Base-by-base conservation (phyloP, 768 basidiomycete genomes). In the Boletales sp. region DNA sequence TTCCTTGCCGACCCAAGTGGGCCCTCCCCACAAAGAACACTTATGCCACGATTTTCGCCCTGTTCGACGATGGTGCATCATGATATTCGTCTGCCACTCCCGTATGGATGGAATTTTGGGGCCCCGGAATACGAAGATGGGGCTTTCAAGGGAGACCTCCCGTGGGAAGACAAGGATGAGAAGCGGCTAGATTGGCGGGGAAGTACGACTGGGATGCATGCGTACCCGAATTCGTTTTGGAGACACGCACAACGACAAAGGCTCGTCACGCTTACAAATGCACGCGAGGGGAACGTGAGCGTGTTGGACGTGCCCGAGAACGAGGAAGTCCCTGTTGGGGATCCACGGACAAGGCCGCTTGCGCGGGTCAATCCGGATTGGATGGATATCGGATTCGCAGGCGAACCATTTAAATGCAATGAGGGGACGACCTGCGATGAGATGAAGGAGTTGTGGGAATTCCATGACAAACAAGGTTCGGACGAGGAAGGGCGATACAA, bases 171-270 rank as follows among this genome's bases (percentile, higher is more conserved):
- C 30, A 90, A 85, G 69, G 30, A 86, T 61, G 80, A 84, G 51
- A 69, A 21, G 21, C 21, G 79, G 5, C 55, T 89, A 14, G 71
- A 81, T 36, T 90, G 89, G 89, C 74, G 89, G 38, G 89, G 89
- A 4, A 79, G 79, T 37, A 86, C 81, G 37, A 89, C 88, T 0
- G 89, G 88, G 10, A 84, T 81, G n/a, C 69, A 56, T 45, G 74
- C 78, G 34, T 59, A 67, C 14, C 47, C 60, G 2, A 47, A 55
- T 2, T 68, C 73, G 7, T 68, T 69, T 7, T 86, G 84, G 85
- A 46, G 63, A 53, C 58, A 71, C 18, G 69, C 74, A 8, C 85
- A 86, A 47, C 69, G 85, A 0, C 61, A 72, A 18, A 68, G 74
- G 19, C 65, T 86, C 3, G 72, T 83, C 30, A 65, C 69, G 12